Evolutionary conservation across 1,284 basidiomycete species (phyloP).

Genomic region (Neonothopanus nambi): DNA sequence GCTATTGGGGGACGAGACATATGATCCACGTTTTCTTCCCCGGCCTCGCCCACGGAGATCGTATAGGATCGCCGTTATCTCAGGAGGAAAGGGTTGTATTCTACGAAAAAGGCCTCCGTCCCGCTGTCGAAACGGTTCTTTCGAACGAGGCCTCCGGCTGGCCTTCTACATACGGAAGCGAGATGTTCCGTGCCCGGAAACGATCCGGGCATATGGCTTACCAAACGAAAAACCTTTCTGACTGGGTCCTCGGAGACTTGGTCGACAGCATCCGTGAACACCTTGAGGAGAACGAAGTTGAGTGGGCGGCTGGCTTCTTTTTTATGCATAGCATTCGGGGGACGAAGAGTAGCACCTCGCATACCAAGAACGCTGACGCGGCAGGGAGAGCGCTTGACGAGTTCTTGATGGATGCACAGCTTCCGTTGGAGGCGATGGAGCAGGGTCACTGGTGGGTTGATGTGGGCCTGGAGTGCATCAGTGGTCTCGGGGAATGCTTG

Average conservation of each 20-base stretch:
- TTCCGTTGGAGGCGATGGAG: background rate
- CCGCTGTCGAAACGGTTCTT: constrained; percentile 17
- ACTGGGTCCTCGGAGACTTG: constrained; percentile 12
- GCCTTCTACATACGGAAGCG: constrained; percentile 20
- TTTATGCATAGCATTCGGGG: constrained; percentile 28
- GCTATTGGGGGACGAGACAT: constrained; percentile 21
- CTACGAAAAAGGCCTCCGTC: constrained; percentile 26
- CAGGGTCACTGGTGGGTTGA: constrained; percentile 17
- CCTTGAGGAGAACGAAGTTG: constrained; percentile 11
- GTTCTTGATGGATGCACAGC: constrained; percentile 14
- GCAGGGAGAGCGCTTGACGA: constrained; percentile 3
- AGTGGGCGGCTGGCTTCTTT: constrained; percentile 21
- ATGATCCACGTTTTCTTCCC: constrained; percentile 26
- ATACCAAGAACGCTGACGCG: constrained; percentile 23
- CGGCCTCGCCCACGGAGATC: constrained; percentile 16
- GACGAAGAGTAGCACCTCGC: constrained; percentile 22
- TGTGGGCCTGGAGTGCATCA: constrained; percentile 21
- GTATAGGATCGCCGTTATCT: constrained; percentile 6
- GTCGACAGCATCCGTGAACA: background rate
- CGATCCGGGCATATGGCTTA: constrained; percentile 18
- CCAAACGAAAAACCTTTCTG: constrained; percentile 18
- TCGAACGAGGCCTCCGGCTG: constrained; percentile 19
- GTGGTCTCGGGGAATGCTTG: background rate
- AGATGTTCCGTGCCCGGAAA: constrained; percentile 21
- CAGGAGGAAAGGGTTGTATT: constrained; percentile 18